A percentile compares a stretch with the other conserved stretches of the same genome.
These are phyloP conservation scores for Podospora pseudoanserina DNA, from an alignment of 495 filamentous ascomycete genomes.

Conservation along the genomic window DNA sequence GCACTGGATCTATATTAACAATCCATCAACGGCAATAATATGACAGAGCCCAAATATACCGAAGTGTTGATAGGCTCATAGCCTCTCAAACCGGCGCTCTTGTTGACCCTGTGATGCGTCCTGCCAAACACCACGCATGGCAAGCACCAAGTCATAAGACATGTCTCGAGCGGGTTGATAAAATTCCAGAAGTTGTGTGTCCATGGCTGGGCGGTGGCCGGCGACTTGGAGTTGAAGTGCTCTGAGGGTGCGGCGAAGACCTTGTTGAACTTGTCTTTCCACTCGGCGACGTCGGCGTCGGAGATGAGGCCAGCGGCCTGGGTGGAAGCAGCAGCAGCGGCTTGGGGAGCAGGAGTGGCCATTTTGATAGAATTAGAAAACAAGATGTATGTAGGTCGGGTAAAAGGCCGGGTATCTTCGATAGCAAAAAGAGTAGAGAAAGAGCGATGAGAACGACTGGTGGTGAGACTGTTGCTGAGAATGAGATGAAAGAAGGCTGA, in stretches of 20 bases:
- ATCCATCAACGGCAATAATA: background rate
- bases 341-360: conserved; percentile 3
- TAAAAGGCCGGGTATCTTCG: conserved; percentile 8
- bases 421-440: background rate
- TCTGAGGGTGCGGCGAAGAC: conserved; percentile 30
- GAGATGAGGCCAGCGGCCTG: conserved; percentile 20
- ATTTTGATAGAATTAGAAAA: background rate
- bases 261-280: conserved; percentile 35
- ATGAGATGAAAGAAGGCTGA: background rate
- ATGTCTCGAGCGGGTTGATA: conserved; percentile 38
- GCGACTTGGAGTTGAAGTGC: conserved; percentile 31
- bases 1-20: conserved; percentile 25
- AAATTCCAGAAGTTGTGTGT: conserved; percentile 33
- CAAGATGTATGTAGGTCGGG: background rate
- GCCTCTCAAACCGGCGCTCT: conserved; percentile 36
- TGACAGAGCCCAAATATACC: conserved; percentile 26
- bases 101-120: conserved; percentile 43
- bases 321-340: background rate
- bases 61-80: conserved; percentile 44
- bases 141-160: conserved; percentile 38
- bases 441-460: background rate
- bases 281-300: conserved; percentile 33
- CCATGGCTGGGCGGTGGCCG: conserved; percentile 32
- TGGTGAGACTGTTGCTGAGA: background rate
- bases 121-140: conserved; percentile 49